A percentile compares a stretch with the other conserved stretches of the same genome.
Evolutionary conservation across 441 rosid species (phyloP).

Genomic region (Geranium incanum): DNA sequence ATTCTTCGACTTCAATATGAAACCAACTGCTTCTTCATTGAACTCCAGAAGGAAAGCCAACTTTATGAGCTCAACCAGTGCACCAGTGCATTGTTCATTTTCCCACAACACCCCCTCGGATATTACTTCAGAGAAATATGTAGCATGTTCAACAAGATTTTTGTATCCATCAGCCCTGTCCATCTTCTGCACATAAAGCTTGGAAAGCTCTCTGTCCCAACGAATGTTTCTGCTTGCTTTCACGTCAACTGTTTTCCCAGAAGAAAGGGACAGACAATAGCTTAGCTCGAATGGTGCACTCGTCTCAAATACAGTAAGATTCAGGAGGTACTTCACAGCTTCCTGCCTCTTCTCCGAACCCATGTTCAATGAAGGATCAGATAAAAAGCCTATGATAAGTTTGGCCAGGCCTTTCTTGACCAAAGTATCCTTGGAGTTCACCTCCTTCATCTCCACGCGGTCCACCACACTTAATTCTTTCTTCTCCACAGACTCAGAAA

Average conservation of each 20-base stretch:
- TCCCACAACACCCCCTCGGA: slow-evolving; percentile 58
- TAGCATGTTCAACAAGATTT: slow-evolving; percentile 42
- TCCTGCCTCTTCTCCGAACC: slow-evolving; percentile 43
- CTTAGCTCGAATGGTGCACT: slow-evolving; percentile 29
- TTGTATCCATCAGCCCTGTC: slow-evolving; percentile 29
- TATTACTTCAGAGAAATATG: slow-evolving; percentile 41
- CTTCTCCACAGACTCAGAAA: slow-evolving; percentile 45
- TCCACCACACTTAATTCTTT: slow-evolving; percentile 26
- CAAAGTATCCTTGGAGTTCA: slow-evolving; percentile 17
- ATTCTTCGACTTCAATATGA: slow-evolving; percentile 55
- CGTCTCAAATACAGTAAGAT: slow-evolving; percentile 37
- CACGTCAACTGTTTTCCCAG: slow-evolving; percentile 27
- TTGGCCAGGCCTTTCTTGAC: slow-evolving; percentile 35
- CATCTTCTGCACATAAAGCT: slow-evolving; percentile 40
- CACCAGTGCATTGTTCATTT: slow-evolving; percentile 37
- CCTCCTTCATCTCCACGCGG: slow-evolving; percentile 22
- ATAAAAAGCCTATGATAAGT: slow-evolving; percentile 53
- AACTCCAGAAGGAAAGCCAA: slow-evolving; percentile 53
- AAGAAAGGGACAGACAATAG: slow-evolving; percentile 35
- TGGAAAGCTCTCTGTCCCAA: slow-evolving; percentile 50
- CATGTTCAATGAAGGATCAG: slow-evolving; percentile 36
- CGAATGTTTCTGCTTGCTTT: slow-evolving; percentile 35
- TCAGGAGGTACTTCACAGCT: slow-evolving; percentile 36
- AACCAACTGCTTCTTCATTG: slow-evolving; percentile 43
- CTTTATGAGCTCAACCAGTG: slow-evolving; percentile 49